Evolutionary conservation across 108 stramenopile species (phyloP).

Genomic region (Pseudonitzschia multistriata): DNA sequence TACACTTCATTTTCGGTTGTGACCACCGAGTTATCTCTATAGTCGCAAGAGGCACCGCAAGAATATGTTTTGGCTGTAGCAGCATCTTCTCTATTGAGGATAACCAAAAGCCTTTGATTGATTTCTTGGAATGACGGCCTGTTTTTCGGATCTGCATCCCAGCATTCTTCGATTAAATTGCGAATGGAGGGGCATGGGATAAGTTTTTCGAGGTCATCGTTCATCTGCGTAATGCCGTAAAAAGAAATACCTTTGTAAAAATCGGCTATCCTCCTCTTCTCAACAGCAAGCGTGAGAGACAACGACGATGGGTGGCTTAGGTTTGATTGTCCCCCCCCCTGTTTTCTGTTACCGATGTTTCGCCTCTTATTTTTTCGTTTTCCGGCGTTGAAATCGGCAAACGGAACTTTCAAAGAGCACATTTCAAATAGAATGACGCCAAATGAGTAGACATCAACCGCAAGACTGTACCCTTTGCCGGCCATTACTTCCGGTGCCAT

Average conservation of each 20-base stretch:
- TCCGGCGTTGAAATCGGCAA: neutral
- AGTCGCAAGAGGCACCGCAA: too few species aligned
- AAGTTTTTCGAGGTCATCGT: neutral
- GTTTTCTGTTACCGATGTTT: neutral
- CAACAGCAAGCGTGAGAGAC: neutral
- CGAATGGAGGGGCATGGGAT: conserved; percentile 35
- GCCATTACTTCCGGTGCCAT: conserved; percentile 63
- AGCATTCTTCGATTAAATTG: conserved; percentile 46
- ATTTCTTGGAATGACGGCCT: conserved; percentile 34
- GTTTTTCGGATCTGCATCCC: conserved; percentile 27
- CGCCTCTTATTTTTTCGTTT: neutral
- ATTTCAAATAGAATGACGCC: conserved; percentile 54
- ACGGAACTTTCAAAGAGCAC: conserved; percentile 42
- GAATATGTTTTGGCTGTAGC: too few species aligned
- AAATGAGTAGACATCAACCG: conserved; percentile 58
- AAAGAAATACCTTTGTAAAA: neutral
- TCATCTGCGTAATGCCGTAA: neutral
- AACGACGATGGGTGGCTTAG: neutral
- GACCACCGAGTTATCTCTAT: too few species aligned
- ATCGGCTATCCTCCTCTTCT: neutral
- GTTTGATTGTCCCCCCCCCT: neutral
- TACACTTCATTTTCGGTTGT: too few species aligned
- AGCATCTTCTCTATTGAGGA: neutral
- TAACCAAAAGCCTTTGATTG: neutral
- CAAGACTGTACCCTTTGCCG: conserved; percentile 37